Evolutionary conservation across 208 protist genomes (phyloP), one percentile per base, ranked within the genome.

Genomic region (Porcisia deanei): DNA sequence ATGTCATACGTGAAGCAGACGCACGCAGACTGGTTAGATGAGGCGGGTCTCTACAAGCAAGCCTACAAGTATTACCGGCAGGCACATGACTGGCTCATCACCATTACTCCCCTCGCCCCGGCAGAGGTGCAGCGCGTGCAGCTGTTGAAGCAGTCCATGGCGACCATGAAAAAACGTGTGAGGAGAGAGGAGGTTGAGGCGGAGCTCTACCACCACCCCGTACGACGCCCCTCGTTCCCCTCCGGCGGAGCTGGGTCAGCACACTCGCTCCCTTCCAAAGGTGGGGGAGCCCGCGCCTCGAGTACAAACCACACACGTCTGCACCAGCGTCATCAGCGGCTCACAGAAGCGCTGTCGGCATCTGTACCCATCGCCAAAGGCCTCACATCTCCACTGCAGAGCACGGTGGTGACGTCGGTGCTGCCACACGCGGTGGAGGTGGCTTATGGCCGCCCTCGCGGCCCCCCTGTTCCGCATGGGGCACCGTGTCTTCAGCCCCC

Each of bases 321-420:
- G 47, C 69, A 63, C 55, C 69, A 73, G 39, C 69, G 57, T 45
- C 71, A n/a, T 43, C 39, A 49, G 39, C 55, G 7, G 70, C 25
- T 53, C 10, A 9, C 47, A 67, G 41, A 18, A 43, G 39, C 14
- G 63, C 12, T 67, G 16, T 67, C 63, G 9, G 63, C 22, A 49
- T 39, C 66, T 14, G 66, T 60, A 12, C 68, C 71, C 39, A 43
- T 65, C 16, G 58, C 55, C 8, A 43, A n/a, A 47, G 47, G 20
- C 43, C 53, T 75, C 45, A 30, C 71, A 22, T 71, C 73, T 4
- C 78, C 55, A 30, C 71, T 80, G 63, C 74, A 83, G n/a, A 87
- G 81, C 76, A 85, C 79, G 49, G 80, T 94, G 12, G 90, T 94
- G 25, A 94, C 88, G 6, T 92, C 88, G 9, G 67, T 88, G 65